phyloP scores from a whole-genome alignment of 1,139 yeast species.

The Kluyveromyces sp. region DNA sequence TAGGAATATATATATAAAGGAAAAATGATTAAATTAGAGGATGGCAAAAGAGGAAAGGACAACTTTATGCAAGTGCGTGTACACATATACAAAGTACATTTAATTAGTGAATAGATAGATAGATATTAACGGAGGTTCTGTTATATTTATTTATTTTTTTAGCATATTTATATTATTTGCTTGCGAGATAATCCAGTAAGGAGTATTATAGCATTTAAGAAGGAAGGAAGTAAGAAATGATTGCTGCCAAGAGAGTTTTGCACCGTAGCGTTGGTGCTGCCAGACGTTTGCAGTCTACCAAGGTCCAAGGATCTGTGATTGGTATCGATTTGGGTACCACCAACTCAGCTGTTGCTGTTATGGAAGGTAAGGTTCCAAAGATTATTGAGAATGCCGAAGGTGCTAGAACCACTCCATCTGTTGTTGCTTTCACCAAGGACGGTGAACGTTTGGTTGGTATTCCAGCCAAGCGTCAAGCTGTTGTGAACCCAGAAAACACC shows the following conservation, averaged over 20 bases:
- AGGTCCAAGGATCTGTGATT: slow-evolving; percentile 69
- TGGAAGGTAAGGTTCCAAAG: slow-evolving; percentile 96
- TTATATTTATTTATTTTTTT: no score
- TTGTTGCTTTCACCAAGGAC: slow-evolving; percentile 95
- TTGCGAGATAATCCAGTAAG: no score
- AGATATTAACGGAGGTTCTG: no score
- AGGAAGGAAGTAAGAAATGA: slow-evolving; percentile 11
- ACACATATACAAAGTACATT: no score
- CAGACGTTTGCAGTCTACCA: slow-evolving; percentile 40
- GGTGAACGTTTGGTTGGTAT: slow-evolving; percentile 96
- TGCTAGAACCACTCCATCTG: slow-evolving; percentile 97
- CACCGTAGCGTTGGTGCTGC: slow-evolving; percentile 23
- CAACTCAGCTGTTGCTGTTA: slow-evolving; percentile 96
- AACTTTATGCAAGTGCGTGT: no score
- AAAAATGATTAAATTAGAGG: no score
- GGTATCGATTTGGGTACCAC: slow-evolving; percentile 99
- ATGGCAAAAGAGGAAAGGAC: no score
- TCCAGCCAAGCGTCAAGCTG: slow-evolving; percentile 99
- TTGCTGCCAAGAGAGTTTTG: slow-evolving; percentile 26
- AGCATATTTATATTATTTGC: no score
- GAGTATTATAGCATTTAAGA: background rate
- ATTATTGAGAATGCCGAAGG: slow-evolving; percentile 98
- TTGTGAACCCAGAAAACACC: slow-evolving; percentile 96
- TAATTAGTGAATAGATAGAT: no score
- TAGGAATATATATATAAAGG: no score